Percentiles rank a stretch among this genome's conserved stretches.
These are phyloP conservation scores for Phytophthora sansomeana DNA, from an alignment of 352 stramenopile species.

Conservation along the genomic window DNA sequence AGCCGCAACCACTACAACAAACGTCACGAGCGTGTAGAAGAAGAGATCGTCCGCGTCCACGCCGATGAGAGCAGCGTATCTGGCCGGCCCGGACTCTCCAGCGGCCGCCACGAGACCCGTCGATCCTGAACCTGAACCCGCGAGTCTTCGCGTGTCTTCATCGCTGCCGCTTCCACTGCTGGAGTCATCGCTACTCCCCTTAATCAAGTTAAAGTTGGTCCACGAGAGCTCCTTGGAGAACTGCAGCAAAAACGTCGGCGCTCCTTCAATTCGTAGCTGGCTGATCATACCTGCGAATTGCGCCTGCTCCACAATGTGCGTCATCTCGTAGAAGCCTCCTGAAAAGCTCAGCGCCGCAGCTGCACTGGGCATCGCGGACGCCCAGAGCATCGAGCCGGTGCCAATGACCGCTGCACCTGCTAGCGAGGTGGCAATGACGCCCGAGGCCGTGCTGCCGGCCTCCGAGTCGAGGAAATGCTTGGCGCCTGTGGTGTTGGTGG, in stretches of 20 bases:
- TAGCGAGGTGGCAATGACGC: conserved; percentile 75
- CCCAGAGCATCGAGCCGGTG: conserved; percentile 78
- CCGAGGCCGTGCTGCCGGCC: conserved; percentile 66
- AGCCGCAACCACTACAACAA: conserved; percentile 60
- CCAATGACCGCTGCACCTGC: conserved; percentile 55
- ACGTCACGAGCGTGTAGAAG: conserved; percentile 82
- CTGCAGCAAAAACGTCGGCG: conserved; percentile 78
- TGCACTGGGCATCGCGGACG: conserved; percentile 68
- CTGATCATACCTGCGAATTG: conserved; percentile 89
- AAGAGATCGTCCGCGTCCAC: conserved; percentile 75
- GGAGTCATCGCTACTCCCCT: conserved; percentile 39
- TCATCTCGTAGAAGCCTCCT: conserved; percentile 85
- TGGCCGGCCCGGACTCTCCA: conserved; percentile 66
- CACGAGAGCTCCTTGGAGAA: conserved; percentile 87
- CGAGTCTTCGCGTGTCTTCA: conserved; percentile 37
- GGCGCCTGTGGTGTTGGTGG: conserved; percentile 72
- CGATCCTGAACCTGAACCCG: conserved; percentile 40
- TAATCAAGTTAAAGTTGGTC: conserved; percentile 89
- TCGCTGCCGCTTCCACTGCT: conserved; percentile 11
- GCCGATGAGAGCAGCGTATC: conserved; percentile 75
- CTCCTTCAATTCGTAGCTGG: conserved; percentile 76
- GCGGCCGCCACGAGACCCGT: conserved; percentile 33
- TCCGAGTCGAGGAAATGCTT: conserved; percentile 80
- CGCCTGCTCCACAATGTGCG: conserved; percentile 85
- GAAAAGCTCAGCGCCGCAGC: conserved; percentile 72